Evolutionary conservation across 169 alveolate genomes (phyloP).

Genomic region (Cryptosporidium ubiquitum): DNA sequence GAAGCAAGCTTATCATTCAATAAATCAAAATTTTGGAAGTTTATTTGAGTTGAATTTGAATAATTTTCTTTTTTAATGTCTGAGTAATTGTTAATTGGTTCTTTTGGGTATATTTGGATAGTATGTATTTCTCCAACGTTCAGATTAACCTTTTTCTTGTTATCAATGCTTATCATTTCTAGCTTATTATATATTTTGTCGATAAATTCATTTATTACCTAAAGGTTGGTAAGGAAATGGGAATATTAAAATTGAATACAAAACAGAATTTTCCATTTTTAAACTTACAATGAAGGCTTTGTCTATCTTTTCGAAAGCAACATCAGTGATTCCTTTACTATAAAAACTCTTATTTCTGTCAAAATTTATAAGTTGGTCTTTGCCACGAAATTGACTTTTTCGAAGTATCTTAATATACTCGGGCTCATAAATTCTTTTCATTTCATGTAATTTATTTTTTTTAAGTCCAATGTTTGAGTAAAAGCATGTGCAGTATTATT

Average conservation of each 20-base stretch:
- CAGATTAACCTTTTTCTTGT: neutral
- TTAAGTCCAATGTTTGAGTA: neutral
- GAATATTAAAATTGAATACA: neutral
- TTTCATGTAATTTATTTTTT: neutral
- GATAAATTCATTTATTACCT: constrained; percentile 18
- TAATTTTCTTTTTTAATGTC: neutral
- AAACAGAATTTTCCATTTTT: neutral
- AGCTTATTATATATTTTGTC: constrained; percentile 6
- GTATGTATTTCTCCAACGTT: neutral
- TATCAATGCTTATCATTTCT: neutral
- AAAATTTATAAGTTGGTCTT: neutral
- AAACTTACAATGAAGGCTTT: constrained; percentile 38
- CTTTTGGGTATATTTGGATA: neutral
- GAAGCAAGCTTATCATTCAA: constrained; percentile 2
- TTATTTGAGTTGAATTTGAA: neutral
- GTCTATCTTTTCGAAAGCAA: constrained; percentile 29
- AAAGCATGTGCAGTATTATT: neutral
- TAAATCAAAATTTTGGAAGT: neutral
- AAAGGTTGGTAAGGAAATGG: neutral
- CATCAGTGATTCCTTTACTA: neutral
- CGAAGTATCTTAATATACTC: constrained; percentile 32
- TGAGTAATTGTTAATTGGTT: neutral
- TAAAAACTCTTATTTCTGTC: neutral
- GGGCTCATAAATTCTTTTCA: constrained; percentile 17
- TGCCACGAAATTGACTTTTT: constrained; percentile 8